Evolutionary conservation across 1,284 basidiomycete species (phyloP), one percentile per base, ranked within the genome.

Genomic region (Ceratobasidium sp.): DNA sequence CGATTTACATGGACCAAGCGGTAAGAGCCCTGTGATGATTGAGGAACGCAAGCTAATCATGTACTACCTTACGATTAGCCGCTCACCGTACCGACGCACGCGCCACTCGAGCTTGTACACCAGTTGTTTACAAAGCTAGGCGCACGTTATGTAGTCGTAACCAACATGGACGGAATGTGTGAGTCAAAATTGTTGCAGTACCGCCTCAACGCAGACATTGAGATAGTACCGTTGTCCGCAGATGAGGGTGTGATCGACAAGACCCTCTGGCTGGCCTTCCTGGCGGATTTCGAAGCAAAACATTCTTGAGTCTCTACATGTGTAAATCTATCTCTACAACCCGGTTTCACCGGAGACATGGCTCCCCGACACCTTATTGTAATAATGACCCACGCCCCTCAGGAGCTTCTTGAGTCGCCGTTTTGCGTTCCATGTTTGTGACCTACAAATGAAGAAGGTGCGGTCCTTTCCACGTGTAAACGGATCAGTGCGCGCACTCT

Each of bases 231-330:
- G 37, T 49, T 29, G 4, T 43, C 54, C 31, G 27, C 56, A 93
- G 92, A 96, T 80, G 90, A 92, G 79, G 96, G 96, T 6, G 86
- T 96, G 11, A 92, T 98, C 75, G 93, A 96, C 82, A 98, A 98
- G 86, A 96, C 96, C 83, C 89, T 88, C 0, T 98, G 94, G 94
- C 86, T 96, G 29, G 90, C 87, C 6, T 96, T 96, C 83, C 83
- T 96, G 13, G 54, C 54, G 11, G 68, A 71, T 39, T 27, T 71
- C 34, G 68, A 71, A 59, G 68, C 68, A 24, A 71, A 71, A 14
- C 68, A 71, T 71, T 58, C 56, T 9, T 71, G 43, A 71, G 22
- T 58, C n/a, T 46, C 22, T 59, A 19, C 54, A 27, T 27, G 16
- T 39, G 49, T 58, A 49, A 59, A 46, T 56, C 51, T 69, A 34